Evolutionary conservation across 768 basidiomycete genomes (phyloP), one percentile per base, ranked within the genome.

Genomic region (Russula griseocarnosa): DNA sequence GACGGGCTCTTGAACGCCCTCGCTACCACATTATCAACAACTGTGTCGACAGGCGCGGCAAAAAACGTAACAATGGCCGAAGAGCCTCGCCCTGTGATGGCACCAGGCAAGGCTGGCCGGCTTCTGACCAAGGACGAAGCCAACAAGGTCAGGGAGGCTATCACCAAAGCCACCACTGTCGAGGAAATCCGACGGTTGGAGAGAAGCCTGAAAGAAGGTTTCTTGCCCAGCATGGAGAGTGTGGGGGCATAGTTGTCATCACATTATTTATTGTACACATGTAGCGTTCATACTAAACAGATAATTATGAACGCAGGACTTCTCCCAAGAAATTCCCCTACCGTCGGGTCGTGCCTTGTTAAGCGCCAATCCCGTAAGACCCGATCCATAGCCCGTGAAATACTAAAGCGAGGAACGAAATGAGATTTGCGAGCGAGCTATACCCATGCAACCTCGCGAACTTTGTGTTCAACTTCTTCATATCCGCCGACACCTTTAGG

Each of bases 81-180:
- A 73, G 92, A 92, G 74, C 90, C 92, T n/a, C 85, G 85, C 71
- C 76, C 81, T 42, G 79, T 79, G 30, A 76, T 79, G 22, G 71
- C 77, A 28, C 71, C 81, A 59, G 84, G 82, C 36, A 91, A 87
- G 72, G 90, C 91, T 1, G 94, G 93, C 18, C 83, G 93, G 56
- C 75, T 96, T 64, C 88, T 96, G 86, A 92, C 91, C 30, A 91
- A 90, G 72, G 92, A 94, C 73, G 93, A 96, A 70, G 90, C 87
- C 71, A 90, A 92, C 69, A 86, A 85, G 67, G 90, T 96, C 66
- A 88, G 86, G 73, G 84, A 86, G 36, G 93, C 93, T 20, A 94
- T 96, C 69, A 88, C 89, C 66, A 87, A 86, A 67, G 94, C 94
- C n/a, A 90, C 87, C 38, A 94, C 90, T 54, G 84, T 92, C 68